Percentiles rank a stretch among this genome's conserved stretches.
Conservation (phyloP, 2,329 filamentous ascomycete genomes). For the Xylariomycetidae sp. region DNA sequence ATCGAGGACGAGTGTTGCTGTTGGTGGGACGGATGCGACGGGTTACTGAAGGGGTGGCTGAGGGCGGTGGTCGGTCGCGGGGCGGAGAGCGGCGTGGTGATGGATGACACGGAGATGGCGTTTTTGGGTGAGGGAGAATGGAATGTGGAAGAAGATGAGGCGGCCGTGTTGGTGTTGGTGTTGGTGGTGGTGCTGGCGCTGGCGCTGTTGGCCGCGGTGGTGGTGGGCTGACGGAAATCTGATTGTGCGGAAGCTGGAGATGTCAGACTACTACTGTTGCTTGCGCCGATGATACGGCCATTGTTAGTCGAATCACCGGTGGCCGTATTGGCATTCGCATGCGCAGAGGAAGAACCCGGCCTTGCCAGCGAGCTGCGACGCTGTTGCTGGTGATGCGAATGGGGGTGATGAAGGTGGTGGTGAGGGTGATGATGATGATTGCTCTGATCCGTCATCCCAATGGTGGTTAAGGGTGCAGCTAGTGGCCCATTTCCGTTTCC, state of each 20-base stretch:
- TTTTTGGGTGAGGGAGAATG: conserved; percentile 19
- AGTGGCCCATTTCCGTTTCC: too few species aligned
- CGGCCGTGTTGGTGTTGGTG: conserved; percentile 13
- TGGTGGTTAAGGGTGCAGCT: too few species aligned
- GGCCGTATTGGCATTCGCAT: neutral
- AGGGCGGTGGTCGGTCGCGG: conserved; percentile 19
- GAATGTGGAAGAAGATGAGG: conserved; percentile 16
- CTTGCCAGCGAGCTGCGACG: too few species aligned
- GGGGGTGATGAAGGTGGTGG: too few species aligned
- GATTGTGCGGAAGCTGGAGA: conserved; percentile 26
- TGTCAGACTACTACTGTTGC: conserved; percentile 18
- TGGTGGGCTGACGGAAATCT: conserved; percentile 30
- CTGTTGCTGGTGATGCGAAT: too few species aligned
- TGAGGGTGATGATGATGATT: too few species aligned
- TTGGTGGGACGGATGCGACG: conserved; percentile 18
- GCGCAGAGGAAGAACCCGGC: too few species aligned
- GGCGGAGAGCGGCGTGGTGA: conserved; percentile 20
- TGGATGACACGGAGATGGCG: conserved; percentile 17
- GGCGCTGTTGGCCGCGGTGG: conserved; percentile 15
- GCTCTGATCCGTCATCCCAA: too few species aligned
- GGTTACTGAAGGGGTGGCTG: conserved; percentile 24
- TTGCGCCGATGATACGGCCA: too few species aligned
- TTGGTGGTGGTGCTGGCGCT: conserved; percentile 19
- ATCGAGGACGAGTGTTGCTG: conserved; percentile 17
- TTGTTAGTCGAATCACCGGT: conserved; percentile 4